Conservation (phyloP, 208 protist genomes). For the Novymonas esmeraldas region DNA sequence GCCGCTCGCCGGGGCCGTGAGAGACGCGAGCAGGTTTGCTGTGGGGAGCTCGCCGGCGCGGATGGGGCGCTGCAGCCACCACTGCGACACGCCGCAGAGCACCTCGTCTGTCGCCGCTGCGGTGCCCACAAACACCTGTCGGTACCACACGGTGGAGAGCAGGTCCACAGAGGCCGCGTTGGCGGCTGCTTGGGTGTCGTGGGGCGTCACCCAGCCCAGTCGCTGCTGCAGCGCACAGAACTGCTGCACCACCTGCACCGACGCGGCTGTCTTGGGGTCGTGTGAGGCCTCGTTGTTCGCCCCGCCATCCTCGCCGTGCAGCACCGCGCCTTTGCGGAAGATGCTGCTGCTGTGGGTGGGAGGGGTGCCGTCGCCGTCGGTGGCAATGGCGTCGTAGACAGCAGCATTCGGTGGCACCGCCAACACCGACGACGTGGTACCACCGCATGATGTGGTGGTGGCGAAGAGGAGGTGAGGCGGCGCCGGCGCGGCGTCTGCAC, state of each 20-base stretch:
- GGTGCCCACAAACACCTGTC: constrained; percentile 36
- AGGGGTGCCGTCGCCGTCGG: not conserved
- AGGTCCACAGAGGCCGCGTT: not conserved
- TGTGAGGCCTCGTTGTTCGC: constrained; percentile 31
- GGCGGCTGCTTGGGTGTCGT: too few species aligned
- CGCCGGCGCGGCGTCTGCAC: not conserved
- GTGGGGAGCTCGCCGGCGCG: constrained; percentile 33
- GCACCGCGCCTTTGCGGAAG: constrained; percentile 9
- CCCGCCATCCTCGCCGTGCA: constrained; percentile 24
- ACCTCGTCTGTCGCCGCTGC: constrained; percentile 17
- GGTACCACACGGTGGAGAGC: constrained; percentile 33
- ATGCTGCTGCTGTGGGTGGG: not conserved
- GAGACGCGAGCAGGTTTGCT: not conserved
- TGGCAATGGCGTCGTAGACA: constrained; percentile 7
- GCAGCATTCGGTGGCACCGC: constrained; percentile 25
- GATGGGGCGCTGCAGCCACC: constrained; percentile 60
- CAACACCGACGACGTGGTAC: constrained; percentile 24
- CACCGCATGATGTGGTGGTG: constrained; percentile 32
- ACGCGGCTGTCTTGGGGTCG: constrained; percentile 37
- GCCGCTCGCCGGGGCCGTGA: not conserved
- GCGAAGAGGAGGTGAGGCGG: constrained; percentile 19
- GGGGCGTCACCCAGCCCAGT: too few species aligned
- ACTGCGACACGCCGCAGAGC: constrained; percentile 39
- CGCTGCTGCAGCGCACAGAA: constrained; percentile 15
- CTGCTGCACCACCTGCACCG: constrained; percentile 36